A percentile compares a stretch with the other conserved stretches of the same genome.
Conservation (phyloP, 148 eudicot genomes). For the Camellia japonica region DNA sequence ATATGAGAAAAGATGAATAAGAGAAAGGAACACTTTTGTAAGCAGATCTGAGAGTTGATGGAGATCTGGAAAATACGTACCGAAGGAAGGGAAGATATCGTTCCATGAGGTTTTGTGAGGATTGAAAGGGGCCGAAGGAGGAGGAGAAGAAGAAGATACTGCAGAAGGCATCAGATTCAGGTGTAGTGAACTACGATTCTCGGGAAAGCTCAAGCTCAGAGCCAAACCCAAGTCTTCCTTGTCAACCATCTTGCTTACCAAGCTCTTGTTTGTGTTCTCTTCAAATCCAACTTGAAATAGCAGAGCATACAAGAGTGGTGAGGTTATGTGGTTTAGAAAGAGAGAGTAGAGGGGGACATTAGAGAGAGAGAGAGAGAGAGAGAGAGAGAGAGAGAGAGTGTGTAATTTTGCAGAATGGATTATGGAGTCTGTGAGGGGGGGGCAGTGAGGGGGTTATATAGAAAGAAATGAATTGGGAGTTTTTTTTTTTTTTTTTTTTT, state of each 20-base stretch:
- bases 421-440: no score
- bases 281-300: no score
- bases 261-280: background rate
- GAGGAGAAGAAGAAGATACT: constrained; percentile 10
- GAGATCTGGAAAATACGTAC: background rate
- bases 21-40: background rate
- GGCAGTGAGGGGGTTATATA: no score
- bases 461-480: no score
- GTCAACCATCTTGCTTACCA: constrained; percentile 30
- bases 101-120: constrained; percentile 36
- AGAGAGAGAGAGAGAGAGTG: no score
- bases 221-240: constrained; percentile 56
- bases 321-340: no score
- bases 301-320: no score
- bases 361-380: no score
- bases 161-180: constrained; percentile 29
- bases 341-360: no score
- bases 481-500: no score
- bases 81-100: constrained; percentile 22
- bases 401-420: no score
- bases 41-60: background rate
- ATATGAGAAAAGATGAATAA: background rate
- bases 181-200: constrained; percentile 23
- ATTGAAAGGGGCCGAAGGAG: constrained; percentile 19
- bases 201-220: constrained; percentile 39